These are phyloP conservation scores for Papiliotrema fonsecae DNA, from an alignment of 1,284 basidiomycete species.

Conservation along the genomic window DNA sequence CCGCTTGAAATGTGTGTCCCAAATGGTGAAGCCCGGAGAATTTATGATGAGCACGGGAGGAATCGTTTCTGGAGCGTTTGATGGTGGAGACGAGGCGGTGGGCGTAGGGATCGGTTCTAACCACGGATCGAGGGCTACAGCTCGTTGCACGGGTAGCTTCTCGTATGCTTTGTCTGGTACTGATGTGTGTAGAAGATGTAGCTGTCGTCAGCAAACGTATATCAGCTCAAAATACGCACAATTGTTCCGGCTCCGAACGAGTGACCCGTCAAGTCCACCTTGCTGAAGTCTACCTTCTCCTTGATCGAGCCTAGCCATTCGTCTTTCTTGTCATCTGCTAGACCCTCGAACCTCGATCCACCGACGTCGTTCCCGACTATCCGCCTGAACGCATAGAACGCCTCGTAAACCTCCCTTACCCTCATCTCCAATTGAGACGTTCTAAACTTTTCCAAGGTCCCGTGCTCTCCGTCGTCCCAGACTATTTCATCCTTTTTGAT, in stretches of 20 bases:
- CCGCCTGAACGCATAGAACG: slow-evolving; percentile 45
- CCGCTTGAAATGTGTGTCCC: slow-evolving; percentile 64
- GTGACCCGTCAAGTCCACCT: slow-evolving; percentile 61
- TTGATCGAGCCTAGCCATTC: slow-evolving; percentile 52
- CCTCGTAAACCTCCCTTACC: slow-evolving; percentile 61
- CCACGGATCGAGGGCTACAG: slow-evolving; percentile 70
- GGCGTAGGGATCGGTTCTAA: slow-evolving; percentile 63
- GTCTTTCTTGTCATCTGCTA: slow-evolving; percentile 5
- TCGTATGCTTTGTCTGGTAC: slow-evolving; percentile 9
- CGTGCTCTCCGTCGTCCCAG: slow-evolving; percentile 19
- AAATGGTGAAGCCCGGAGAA: slow-evolving; percentile 67
- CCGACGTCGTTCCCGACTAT: slow-evolving; percentile 14
- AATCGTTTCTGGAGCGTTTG: slow-evolving; percentile 16
- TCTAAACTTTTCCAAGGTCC: slow-evolving; percentile 52
- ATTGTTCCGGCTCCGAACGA: slow-evolving; percentile 72
- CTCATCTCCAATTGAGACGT: slow-evolving; percentile 63
- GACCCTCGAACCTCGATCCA: background rate
- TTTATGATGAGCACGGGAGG: slow-evolving; percentile 60
- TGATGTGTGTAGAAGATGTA: slow-evolving; percentile 15
- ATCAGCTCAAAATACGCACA: slow-evolving; percentile 47
- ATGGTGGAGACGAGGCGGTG: slow-evolving; percentile 45
- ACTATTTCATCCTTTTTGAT: slow-evolving; percentile 53
- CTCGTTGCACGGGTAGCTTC: slow-evolving; percentile 53
- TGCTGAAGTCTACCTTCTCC: slow-evolving; percentile 42
- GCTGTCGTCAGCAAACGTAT: slow-evolving; percentile 1